Base-by-base conservation (phyloP, 1,139 yeast genomes). In the Geotrichum candidum region DNA sequence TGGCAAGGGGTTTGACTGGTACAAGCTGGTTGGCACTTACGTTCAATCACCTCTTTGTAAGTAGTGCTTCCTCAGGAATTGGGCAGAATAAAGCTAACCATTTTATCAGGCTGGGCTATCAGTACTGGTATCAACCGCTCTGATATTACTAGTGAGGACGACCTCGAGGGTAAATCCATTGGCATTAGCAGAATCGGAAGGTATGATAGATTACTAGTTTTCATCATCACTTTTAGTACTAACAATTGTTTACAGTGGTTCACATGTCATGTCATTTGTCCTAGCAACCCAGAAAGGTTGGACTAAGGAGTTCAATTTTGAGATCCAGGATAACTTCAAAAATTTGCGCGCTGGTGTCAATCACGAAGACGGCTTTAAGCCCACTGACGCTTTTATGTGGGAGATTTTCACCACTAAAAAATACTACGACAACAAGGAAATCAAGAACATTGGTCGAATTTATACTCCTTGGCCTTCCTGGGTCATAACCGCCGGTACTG, bases 381-480 rank as follows among this genome's bases (percentile, higher is more conserved):
- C 79, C 27, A 80, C 88, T 56, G 97, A 91, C 72, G 96, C 95
- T 1, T 91, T 91, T 74, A 88, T 91, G 96, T 91, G 97, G 97
- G 97, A 91, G 70, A 83, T 88, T 73, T 91, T 90, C 77, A 91
- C 97, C 5, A 84, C 92, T 54, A 91, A 90, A 71, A 85, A 83
- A 73, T 91, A 89, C 76, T 90, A 88, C 72, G 96, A 90, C 70
- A 81, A 77, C 63, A 81, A 84, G 18, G 97, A 90, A 69, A 86
- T 91, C 75, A 89, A 88, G 73, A 80, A 83, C 68, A 85, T 91
- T 65, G 97, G 97, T 11, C 90, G 88, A 68, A 90, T 91, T 61
- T 88, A 88, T 74, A 91, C 97, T 0, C 97, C 97, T 10, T 91
- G 97, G 97, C 94, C 97, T 9, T 88, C 96, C 1, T 91, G 97